Conservation (phyloP, 257 asterid species). For the Cynanchum wilfordii region DNA sequence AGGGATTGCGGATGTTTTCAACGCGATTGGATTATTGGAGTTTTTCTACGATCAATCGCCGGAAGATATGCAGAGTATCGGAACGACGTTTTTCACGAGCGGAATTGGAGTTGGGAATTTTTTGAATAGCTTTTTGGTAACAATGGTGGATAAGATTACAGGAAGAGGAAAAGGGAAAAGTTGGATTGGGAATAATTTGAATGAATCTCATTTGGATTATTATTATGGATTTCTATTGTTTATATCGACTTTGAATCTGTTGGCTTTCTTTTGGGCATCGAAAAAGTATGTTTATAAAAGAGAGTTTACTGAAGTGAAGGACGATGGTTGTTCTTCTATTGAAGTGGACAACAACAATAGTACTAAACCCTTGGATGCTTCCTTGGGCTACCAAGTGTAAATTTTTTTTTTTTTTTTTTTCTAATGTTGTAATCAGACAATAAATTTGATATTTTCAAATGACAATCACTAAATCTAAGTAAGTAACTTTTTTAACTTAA, state of each 20-base stretch:
- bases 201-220: slow-evolving; percentile 73
- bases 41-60: slow-evolving; percentile 90
- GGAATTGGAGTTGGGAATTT: slow-evolving; percentile 84
- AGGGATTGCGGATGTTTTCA: slow-evolving; percentile 76
- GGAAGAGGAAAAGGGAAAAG: slow-evolving; percentile 56
- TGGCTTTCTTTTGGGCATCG: slow-evolving; percentile 50
- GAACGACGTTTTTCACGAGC: slow-evolving; percentile 82
- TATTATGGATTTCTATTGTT: slow-evolving; percentile 60
- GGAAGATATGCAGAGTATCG: slow-evolving; percentile 76
- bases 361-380: slow-evolving; percentile 20
- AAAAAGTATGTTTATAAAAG: slow-evolving; percentile 60
- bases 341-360: slow-evolving; percentile 31
- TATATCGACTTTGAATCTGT: slow-evolving; percentile 43
- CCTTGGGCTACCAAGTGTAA: slow-evolving; percentile 38
- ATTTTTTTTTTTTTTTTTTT: not conserved
- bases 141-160: slow-evolving; percentile 57
- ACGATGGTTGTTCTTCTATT: slow-evolving; percentile 20
- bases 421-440: not conserved
- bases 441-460: not conserved
- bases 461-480: too few species aligned
- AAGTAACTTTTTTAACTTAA: too few species aligned
- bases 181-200: slow-evolving; percentile 84
- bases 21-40: slow-evolving; percentile 69
- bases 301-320: slow-evolving; percentile 39
- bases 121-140: slow-evolving; percentile 73